Conservation (phyloP, 2,329 filamentous ascomycete species). For the Hirsutella rhossiliensis region DNA sequence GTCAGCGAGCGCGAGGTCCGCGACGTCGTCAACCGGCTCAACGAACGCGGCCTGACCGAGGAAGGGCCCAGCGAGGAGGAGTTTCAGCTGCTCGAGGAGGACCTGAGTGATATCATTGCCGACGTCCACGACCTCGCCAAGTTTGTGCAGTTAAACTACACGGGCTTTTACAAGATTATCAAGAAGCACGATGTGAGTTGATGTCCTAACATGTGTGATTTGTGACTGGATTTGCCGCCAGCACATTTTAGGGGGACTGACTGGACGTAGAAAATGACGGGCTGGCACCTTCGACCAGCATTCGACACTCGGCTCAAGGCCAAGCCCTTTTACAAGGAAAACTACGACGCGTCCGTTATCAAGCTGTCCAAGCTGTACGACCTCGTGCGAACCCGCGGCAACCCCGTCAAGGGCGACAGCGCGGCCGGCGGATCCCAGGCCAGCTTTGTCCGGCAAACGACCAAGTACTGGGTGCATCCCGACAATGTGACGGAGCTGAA, state of each 20-base stretch:
- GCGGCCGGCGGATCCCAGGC: slow-evolving; percentile 84
- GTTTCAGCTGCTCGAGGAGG: slow-evolving; percentile 86
- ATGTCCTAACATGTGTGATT: too few relatives aligned
- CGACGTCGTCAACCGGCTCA: slow-evolving; percentile 68
- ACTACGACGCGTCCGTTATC: slow-evolving; percentile 92
- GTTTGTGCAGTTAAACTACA: slow-evolving; percentile 97
- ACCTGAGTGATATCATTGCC: slow-evolving; percentile 93
- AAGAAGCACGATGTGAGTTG: slow-evolving; percentile 88
- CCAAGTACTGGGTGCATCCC: slow-evolving; percentile 98
- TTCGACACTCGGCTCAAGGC: slow-evolving; percentile 90
- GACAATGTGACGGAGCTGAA: slow-evolving; percentile 98
- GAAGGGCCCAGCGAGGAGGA: slow-evolving; percentile 73
- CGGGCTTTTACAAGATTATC: slow-evolving; percentile 98
- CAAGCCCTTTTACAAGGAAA: slow-evolving; percentile 97
- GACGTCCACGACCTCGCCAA: slow-evolving; percentile 97
- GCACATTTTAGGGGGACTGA: too few relatives aligned
- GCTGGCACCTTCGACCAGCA: slow-evolving; percentile 88
- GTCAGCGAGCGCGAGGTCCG: slow-evolving; percentile 81
- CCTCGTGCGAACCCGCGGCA: slow-evolving; percentile 81
- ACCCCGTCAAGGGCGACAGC: slow-evolving; percentile 85
- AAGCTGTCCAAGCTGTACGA: slow-evolving; percentile 94
- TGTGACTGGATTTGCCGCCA: too few relatives aligned
- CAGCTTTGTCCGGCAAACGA: slow-evolving; percentile 93
- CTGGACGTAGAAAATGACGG: slow-evolving; percentile 69
- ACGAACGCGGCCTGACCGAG: slow-evolving; percentile 45